Percentiles rank a stretch among this genome's conserved stretches.
Evolutionary conservation across 192 early-diverging fungal species (phyloP).

Genomic region (Coemansia sp.): DNA sequence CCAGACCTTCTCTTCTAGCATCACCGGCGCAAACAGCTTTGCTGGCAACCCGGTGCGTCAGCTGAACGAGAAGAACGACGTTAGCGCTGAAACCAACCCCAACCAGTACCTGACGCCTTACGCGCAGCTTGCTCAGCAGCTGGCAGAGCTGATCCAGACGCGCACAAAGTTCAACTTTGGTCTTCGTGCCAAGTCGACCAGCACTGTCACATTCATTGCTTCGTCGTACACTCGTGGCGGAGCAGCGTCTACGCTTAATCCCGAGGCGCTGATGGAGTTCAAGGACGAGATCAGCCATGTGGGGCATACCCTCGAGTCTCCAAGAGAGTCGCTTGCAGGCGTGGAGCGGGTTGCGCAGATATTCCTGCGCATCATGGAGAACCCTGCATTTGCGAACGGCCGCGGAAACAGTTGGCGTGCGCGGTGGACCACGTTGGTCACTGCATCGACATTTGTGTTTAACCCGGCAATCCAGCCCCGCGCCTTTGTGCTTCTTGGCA

Average conservation of each 20-base stretch:
- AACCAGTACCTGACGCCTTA: constrained; percentile 61
- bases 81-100: constrained; percentile 15
- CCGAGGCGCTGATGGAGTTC: constrained; percentile 54
- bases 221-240: constrained; percentile 55
- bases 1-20: constrained; percentile 74
- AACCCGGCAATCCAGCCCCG: constrained; percentile 93
- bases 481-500: constrained; percentile 88
- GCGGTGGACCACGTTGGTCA: constrained; percentile 89
- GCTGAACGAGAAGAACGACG: constrained; percentile 29
- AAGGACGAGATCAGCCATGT: constrained; percentile 40
- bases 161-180: constrained; percentile 53
- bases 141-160: constrained; percentile 51
- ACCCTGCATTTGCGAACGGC: constrained; percentile 56
- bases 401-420: constrained; percentile 82
- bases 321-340: constrained; percentile 47
- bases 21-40: constrained; percentile 67
- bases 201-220: constrained; percentile 53
- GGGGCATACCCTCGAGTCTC: constrained; percentile 26
- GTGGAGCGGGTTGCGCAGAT: constrained; percentile 62
- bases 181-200: constrained; percentile 52
- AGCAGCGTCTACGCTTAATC: constrained; percentile 53
- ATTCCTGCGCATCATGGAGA: constrained; percentile 59
- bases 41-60: constrained; percentile 56
- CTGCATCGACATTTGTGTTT: constrained; percentile 90
- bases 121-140: constrained; percentile 59